Evolutionary conservation across 2,329 filamentous ascomycete genomes (phyloP).

Genomic region (Aureobasidium mangrovei): DNA sequence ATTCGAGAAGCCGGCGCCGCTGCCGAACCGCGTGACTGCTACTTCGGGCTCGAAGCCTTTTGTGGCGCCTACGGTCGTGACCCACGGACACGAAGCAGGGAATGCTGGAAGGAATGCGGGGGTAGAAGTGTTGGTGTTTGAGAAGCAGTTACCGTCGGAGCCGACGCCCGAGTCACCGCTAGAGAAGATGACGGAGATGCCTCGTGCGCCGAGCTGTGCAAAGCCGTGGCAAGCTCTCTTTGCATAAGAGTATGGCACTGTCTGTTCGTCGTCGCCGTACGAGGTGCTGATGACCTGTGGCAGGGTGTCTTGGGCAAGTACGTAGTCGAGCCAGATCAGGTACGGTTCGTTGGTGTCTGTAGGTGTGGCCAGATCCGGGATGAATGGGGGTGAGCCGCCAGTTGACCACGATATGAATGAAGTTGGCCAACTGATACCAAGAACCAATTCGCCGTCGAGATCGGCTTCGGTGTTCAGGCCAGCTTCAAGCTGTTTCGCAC

Average conservation of each 20-base stretch:
- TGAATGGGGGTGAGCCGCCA: conserved; percentile 47
- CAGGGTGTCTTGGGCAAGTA: conserved; percentile 46
- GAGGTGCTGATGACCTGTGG: conserved; percentile 55
- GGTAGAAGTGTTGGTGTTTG: conserved; percentile 38
- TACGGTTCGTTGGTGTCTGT: conserved; percentile 58
- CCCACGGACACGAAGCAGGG: conserved; percentile 39
- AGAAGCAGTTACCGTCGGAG: conserved; percentile 26
- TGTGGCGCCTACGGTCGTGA: conserved; percentile 40
- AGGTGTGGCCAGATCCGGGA: conserved; percentile 39
- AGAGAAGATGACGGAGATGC: conserved; percentile 52
- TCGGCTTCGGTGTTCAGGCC: conserved; percentile 47
- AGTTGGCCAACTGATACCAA: conserved; percentile 46
- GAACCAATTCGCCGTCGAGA: conserved; percentile 54
- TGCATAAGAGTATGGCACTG: conserved; percentile 50
- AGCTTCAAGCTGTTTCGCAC: conserved; percentile 17
- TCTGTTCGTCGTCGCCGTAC: conserved; percentile 57
- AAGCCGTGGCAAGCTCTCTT: conserved; percentile 54
- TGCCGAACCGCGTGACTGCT: conserved; percentile 32
- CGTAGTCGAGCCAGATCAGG: conserved; percentile 50
- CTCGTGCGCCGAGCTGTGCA: conserved; percentile 54
- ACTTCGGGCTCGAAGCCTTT: conserved; percentile 34
- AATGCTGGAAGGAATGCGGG: conserved; percentile 38
- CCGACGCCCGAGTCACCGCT: conserved; percentile 54
- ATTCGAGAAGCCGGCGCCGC: conserved; percentile 37
- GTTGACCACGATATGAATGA: conserved; percentile 52